A percentile compares a stretch with the other conserved stretches of the same genome.
phyloP scores from a whole-genome alignment of 2,329 filamentous ascomycete genomes.

The Aureobasidium zeae region DNA sequence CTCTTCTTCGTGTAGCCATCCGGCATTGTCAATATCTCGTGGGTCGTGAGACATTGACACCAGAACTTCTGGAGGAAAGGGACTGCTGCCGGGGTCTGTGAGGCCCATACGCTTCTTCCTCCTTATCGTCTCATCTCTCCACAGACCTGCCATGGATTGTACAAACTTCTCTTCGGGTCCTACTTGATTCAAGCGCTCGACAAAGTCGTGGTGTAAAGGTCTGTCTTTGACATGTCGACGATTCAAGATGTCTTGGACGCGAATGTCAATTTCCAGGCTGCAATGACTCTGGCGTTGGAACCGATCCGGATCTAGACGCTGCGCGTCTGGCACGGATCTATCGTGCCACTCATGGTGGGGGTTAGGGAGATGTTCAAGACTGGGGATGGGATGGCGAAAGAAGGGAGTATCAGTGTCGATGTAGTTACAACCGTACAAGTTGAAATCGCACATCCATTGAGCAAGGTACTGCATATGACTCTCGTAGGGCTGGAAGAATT shows the following conservation, averaged over 20 bases:
- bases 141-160: conserved; percentile 85
- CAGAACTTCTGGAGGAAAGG: conserved; percentile 71
- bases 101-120: conserved; percentile 64
- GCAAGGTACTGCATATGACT: conserved; percentile 84
- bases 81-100: conserved; percentile 55
- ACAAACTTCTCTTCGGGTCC: conserved; percentile 69
- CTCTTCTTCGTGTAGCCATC: conserved; percentile 89
- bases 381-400: conserved; percentile 69
- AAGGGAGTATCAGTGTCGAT: conserved; percentile 61
- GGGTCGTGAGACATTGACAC: conserved; percentile 82
- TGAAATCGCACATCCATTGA: conserved; percentile 98
- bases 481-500: conserved; percentile 82
- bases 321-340: conserved; percentile 51
- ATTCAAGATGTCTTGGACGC: conserved; percentile 81
- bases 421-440: conserved; percentile 87
- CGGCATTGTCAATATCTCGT: conserved; percentile 60
- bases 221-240: conserved; percentile 64
- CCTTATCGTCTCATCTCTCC: conserved; percentile 79
- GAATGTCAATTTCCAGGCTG: conserved; percentile 80
- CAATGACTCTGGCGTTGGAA: conserved; percentile 80
- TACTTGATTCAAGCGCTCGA: conserved; percentile 58
- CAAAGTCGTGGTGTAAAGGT: conserved; percentile 77
- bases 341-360: conserved; percentile 70
- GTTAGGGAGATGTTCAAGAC: conserved; percentile 52
- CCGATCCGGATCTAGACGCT: conserved; percentile 52